Conservation (phyloP, 331 rosid species). For the Prunus yedoensis region DNA sequence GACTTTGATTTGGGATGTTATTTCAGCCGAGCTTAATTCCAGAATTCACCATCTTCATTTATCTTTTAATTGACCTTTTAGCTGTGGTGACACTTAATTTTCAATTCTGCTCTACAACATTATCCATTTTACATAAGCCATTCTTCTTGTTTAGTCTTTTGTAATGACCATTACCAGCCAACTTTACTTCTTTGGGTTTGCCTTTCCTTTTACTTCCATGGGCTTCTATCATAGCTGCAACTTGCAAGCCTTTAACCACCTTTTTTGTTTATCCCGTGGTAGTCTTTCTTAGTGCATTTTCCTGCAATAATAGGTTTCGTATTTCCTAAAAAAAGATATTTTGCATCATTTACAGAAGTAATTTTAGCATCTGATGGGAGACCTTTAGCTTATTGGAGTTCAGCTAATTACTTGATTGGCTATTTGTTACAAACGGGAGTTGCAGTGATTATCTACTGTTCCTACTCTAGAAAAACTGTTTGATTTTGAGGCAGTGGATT, state of each 20-base stretch:
- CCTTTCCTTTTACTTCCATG: not conserved
- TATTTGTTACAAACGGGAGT: not conserved
- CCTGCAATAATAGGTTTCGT: not conserved
- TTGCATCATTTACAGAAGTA: not conserved
- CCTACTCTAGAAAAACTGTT: not conserved
- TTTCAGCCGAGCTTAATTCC: not conserved
- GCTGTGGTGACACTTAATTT: not conserved
- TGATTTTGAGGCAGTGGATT: not conserved
- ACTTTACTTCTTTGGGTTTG: not conserved
- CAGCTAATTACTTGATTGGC: not conserved
- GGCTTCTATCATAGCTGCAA: not conserved
- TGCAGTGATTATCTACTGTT: not conserved
- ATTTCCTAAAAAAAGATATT: not conserved
- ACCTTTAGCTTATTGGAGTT: not conserved
- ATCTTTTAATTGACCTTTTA: not conserved
- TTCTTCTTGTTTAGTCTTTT: not conserved
- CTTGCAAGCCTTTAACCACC: conserved; percentile 1
- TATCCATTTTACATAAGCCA: not conserved
- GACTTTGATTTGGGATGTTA: not conserved
- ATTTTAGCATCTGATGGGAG: not conserved
- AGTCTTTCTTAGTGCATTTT: not conserved
- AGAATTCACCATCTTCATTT: not conserved
- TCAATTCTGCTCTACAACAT: not conserved
- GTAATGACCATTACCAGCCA: not conserved
- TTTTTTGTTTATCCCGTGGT: not conserved